Percentiles rank a stretch among this genome's conserved stretches.
Conservation (phyloP, 2,329 filamentous ascomycete species). For the Apiospora malaysiana region DNA sequence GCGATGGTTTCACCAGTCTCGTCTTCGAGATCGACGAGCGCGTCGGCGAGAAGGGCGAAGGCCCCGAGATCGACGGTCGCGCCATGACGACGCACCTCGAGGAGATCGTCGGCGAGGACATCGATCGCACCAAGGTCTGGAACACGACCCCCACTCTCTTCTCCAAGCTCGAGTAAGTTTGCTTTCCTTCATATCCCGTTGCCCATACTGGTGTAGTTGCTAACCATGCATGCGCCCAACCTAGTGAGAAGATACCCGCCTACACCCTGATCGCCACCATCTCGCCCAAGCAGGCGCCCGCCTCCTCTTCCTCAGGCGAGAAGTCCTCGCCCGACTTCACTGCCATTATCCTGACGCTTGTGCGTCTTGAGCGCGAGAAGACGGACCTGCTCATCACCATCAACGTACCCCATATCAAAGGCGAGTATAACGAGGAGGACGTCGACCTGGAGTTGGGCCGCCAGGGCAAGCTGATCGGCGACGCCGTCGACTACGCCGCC, state of each 20-base stretch:
- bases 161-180: conserved; percentile 57
- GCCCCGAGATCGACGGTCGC: conserved; percentile 68
- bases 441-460: conserved; percentile 71
- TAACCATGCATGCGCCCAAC: conserved; percentile 24
- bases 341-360: conserved; percentile 76
- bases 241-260: conserved; percentile 59
- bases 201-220: conserved; percentile 4
- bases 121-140: conserved; percentile 70
- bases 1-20: conserved; percentile 81
- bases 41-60: conserved; percentile 61
- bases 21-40: conserved; percentile 92
- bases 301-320: conserved; percentile 40
- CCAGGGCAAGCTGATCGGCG: conserved; percentile 70
- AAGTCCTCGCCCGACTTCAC: conserved; percentile 66
- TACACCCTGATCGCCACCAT: conserved; percentile 75
- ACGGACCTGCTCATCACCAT: conserved; percentile 87
- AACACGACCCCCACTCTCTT: conserved; percentile 67
- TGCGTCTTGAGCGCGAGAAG: conserved; percentile 74
- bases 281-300: conserved; percentile 46
- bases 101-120: conserved; percentile 70
- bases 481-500: conserved; percentile 70
- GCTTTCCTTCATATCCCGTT: conserved; percentile 22
- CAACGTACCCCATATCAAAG: conserved; percentile 84
- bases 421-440: conserved; percentile 75
- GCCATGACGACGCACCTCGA: conserved; percentile 73